Conservation (phyloP, 2,329 filamentous ascomycete species). For the Bisporella sp. region DNA sequence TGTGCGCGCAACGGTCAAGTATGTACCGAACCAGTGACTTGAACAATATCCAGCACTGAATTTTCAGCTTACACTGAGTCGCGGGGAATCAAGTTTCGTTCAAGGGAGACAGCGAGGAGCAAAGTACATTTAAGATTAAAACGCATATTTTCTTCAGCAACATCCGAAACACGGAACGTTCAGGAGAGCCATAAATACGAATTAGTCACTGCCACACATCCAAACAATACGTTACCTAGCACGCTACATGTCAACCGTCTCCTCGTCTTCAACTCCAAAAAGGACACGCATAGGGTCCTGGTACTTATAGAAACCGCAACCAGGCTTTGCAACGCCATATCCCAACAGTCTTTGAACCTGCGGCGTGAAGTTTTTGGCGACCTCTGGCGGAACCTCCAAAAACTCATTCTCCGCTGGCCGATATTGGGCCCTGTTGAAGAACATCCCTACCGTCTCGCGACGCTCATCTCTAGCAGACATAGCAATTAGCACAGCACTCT, state of each 20-base stretch:
- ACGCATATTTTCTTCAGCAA: no score
- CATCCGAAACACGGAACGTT: no score
- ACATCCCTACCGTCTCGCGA: conserved; percentile 13
- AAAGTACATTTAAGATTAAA: no score
- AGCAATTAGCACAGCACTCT: no score
- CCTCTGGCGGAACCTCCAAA: conserved; percentile 10
- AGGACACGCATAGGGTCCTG: conserved; percentile 13
- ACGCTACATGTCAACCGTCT: conserved; percentile 7
- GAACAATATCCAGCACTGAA: no score
- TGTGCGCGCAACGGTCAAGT: no score
- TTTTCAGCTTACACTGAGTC: no score
- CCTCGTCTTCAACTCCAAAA: conserved; percentile 14
- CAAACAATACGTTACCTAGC: neutral
- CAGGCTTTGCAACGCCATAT: conserved; percentile 9
- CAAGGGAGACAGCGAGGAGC: no score
- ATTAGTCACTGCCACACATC: no score
- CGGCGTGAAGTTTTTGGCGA: conserved; percentile 4
- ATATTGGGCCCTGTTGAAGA: conserved; percentile 7
- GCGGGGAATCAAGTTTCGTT: no score
- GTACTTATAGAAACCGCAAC: conserved; percentile 10
- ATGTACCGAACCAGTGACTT: no score
- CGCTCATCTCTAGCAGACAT: conserved; percentile 11
- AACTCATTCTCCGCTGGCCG: conserved; percentile 15
- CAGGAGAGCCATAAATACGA: no score
- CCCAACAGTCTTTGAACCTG: conserved; percentile 9